These are phyloP conservation scores for Boechera retrofracta DNA, from an alignment of 345 rosid genomes.

Conservation along the genomic window DNA sequence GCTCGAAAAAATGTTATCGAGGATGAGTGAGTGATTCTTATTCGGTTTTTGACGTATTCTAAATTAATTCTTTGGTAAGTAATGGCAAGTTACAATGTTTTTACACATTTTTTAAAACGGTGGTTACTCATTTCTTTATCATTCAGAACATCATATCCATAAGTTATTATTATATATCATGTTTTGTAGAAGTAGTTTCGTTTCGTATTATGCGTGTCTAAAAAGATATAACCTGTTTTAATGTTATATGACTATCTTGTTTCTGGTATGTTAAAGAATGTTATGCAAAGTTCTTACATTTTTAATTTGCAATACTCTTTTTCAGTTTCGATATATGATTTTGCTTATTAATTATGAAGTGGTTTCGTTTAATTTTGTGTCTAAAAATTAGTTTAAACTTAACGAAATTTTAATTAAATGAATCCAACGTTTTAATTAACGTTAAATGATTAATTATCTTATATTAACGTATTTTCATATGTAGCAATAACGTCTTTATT, in stretches of 20 bases:
- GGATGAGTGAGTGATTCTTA: background rate
- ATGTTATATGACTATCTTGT: background rate
- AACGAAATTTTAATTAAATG: too few relatives aligned
- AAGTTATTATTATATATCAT: background rate
- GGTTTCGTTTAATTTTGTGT: background rate
- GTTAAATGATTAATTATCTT: background rate
- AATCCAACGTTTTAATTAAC: background rate
- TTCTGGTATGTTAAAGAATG: too few relatives aligned
- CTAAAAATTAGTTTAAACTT: background rate
- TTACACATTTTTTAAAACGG: background rate
- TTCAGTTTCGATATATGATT: background rate
- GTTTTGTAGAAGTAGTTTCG: background rate
- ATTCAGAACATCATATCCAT: background rate
- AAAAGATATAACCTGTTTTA: background rate
- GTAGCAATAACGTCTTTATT: background rate
- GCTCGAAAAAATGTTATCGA: background rate
- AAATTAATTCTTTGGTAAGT: background rate
- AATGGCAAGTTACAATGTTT: conserved; percentile 14
- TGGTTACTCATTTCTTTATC: background rate
- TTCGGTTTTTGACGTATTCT: background rate
- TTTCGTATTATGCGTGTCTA: background rate
- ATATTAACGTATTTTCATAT: background rate
- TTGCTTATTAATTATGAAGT: background rate
- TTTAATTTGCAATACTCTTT: background rate
- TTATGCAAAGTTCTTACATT: background rate